phyloP scores from a whole-genome alignment of 2,329 filamentous ascomycete genomes.

The Hypoxylon sp. region DNA sequence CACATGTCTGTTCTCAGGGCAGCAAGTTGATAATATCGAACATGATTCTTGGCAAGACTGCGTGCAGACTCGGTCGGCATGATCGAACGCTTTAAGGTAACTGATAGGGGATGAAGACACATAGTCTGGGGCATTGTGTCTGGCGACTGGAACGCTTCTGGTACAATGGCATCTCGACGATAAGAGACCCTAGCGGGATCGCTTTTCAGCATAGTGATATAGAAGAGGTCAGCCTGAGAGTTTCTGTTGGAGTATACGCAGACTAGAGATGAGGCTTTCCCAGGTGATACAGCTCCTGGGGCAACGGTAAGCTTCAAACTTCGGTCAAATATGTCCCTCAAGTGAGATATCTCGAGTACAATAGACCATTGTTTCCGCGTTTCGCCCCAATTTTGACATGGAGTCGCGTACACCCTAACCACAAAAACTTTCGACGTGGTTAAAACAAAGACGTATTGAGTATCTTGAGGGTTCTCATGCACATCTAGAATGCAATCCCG shows the following conservation, averaged over 20 bases:
- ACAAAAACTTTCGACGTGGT: slow-evolving; percentile 53
- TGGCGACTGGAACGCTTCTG: slow-evolving; percentile 32
- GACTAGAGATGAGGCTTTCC: slow-evolving; percentile 43
- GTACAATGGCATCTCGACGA: slow-evolving; percentile 45
- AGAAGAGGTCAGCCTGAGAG: slow-evolving; percentile 51
- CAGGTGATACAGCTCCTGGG: slow-evolving; percentile 41
- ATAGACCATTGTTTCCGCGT: slow-evolving; percentile 50
- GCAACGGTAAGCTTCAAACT: slow-evolving; percentile 60
- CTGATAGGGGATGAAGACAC: slow-evolving; percentile 42
- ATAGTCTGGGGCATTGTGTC: slow-evolving; percentile 41
- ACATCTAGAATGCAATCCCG: slow-evolving; percentile 52
- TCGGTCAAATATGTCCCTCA: slow-evolving; percentile 57
- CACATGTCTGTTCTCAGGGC: slow-evolving; percentile 61
- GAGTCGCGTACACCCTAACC: slow-evolving; percentile 43
- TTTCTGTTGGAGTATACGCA: slow-evolving; percentile 50
- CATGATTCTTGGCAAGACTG: slow-evolving; percentile 54
- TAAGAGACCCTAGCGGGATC: slow-evolving; percentile 46
- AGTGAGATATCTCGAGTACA: slow-evolving; percentile 63
- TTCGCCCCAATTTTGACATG: slow-evolving; percentile 43
- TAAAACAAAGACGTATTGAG: slow-evolving; percentile 52
- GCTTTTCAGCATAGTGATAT: slow-evolving; percentile 42
- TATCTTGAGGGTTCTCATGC: slow-evolving; percentile 47
- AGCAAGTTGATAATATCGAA: slow-evolving; percentile 65
- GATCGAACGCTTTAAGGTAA: slow-evolving; percentile 46
- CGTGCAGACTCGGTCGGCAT: slow-evolving; percentile 29